Evolutionary conservation across 2,329 filamentous ascomycete genomes (phyloP), one percentile per base, ranked within the genome.

Genomic region (Fusarium sambucinum): DNA sequence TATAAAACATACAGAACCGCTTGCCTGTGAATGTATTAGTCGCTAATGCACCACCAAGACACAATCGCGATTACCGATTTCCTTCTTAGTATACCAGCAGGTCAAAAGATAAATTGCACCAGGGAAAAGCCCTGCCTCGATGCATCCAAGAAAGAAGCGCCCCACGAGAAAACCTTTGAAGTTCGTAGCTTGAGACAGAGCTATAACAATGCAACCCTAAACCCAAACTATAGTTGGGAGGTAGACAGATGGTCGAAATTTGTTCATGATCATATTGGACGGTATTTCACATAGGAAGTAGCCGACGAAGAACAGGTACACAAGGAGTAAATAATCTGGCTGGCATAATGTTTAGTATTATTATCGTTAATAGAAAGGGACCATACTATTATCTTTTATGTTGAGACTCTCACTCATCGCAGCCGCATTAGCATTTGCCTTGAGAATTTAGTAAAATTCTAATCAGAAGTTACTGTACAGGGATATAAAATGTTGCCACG

Each of bases 221-320:
- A 84, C 65, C 8, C 80, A 73, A 81, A 87, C 86, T 66, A 86
- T 84, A 6, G 73, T 69, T 0, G 84, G 81, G 1, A 85, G 73
- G 68, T 84, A 87, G 11, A 84, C 68, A 1, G 83, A 86, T 0
- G 85, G 85, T 41, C 80, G 79, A n/a, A 80, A 80, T 37, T 80
- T 80, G 27, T 81, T 79, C 30, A 87, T 78, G 17, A 86, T 76
- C 72, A 87, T 81, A 73, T 86, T 87, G 53, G 82, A 84, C 0
- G 85, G 85, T 1, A 85, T 79, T 69, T 87, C 85, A 63, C 83
- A 86, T 16, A 84, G 69, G 40, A 88, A 81, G 68, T 87, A 86
- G 17, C 76, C 78, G 52, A 85, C 78, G 70, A 86, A 87, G 77
- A 87, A 88, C 8, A 62, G 27, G 3, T 52, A 62, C 3, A 59